Conservation (phyloP, 2,329 filamentous ascomycete genomes). For the Aspergillus ustus region DNA sequence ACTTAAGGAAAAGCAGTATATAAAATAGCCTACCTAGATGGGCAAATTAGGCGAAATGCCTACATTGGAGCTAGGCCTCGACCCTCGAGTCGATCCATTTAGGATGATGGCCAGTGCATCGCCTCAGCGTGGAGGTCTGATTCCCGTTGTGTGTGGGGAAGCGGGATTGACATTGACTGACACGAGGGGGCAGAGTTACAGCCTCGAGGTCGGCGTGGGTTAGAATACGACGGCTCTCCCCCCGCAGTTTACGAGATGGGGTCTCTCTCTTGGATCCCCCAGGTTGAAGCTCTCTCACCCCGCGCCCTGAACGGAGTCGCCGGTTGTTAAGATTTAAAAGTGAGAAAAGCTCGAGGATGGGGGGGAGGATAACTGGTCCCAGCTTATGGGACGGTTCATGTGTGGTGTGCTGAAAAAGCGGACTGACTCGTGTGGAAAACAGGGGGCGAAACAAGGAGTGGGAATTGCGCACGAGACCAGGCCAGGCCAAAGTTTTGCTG, state of each 20-base stretch:
- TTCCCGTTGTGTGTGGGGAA: neutral
- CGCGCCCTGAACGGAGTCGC: neutral
- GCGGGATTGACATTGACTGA: neutral
- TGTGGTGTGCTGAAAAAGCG: neutral
- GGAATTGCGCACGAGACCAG: neutral
- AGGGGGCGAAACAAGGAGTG: neutral
- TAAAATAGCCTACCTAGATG: neutral
- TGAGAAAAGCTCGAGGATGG: neutral
- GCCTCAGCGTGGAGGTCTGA: neutral
- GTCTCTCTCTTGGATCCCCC: no score
- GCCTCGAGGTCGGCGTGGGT: no score
- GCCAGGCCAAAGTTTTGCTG: neutral
- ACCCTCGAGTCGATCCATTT: neutral
- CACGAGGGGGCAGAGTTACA: no score
- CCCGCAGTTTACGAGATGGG: neutral
- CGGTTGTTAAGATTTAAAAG: neutral
- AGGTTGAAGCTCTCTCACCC: neutral
- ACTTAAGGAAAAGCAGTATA: neutral
- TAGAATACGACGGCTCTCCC: neutral
- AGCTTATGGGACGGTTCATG: neutral
- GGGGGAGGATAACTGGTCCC: neutral
- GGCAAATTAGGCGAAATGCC: neutral
- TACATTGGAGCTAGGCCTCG: no score
- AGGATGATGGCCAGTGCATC: neutral
- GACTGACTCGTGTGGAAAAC: neutral